Conservation (phyloP, 257 asterid species). For the Gentiana macrophylla region DNA sequence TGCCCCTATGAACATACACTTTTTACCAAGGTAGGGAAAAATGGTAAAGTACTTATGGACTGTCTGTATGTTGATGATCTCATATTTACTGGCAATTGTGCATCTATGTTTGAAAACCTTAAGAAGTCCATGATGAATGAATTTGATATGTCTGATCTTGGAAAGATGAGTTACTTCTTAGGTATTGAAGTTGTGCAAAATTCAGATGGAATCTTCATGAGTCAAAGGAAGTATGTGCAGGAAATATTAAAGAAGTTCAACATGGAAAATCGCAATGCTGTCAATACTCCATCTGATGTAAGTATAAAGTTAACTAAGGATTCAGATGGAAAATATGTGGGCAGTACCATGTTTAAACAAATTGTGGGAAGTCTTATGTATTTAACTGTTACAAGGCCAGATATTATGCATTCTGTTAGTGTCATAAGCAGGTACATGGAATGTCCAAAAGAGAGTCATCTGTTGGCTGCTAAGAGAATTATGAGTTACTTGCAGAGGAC, state of each 20-base stretch:
- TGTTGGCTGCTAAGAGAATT: too few relatives aligned
- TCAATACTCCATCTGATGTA: neutral
- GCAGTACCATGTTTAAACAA: too few relatives aligned
- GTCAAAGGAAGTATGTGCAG: neutral
- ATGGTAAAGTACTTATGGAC: too few relatives aligned
- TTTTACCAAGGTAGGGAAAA: too few relatives aligned
- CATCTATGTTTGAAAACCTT: neutral
- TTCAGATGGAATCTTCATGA: neutral
- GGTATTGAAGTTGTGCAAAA: neutral
- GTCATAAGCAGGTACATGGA: neutral
- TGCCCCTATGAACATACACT: too few relatives aligned
- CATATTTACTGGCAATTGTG: too few relatives aligned
- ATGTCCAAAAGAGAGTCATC: neutral
- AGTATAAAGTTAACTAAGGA: neutral
- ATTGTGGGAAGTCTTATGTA: neutral
- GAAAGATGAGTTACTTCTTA: too few relatives aligned
- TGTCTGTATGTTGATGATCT: too few relatives aligned
- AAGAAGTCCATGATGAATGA: neutral
- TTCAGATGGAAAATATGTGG: too few relatives aligned
- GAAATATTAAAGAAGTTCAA: neutral
- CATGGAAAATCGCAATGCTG: neutral
- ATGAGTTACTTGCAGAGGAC: too few relatives aligned
- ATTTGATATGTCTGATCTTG: too few relatives aligned
- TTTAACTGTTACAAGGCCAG: neutral
- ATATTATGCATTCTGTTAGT: neutral